These are phyloP conservation scores for Leccinellum luteum DNA, from an alignment of 768 basidiomycete genomes.

Conservation along the genomic window DNA sequence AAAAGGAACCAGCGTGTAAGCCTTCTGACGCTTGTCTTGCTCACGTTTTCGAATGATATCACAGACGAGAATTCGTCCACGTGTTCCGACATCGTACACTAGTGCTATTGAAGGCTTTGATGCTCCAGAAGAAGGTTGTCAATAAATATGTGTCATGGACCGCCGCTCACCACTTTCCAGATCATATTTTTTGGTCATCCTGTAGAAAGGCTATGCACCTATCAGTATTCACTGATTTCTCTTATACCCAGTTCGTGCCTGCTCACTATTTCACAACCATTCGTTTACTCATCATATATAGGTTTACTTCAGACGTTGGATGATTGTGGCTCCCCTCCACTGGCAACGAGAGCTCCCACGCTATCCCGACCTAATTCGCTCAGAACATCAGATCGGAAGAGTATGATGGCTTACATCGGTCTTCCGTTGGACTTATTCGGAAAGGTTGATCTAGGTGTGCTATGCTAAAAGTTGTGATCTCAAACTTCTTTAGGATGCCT, in stretches of 20 bases:
- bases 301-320: constrained; percentile 86
- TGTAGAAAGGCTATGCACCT: constrained; percentile 93
- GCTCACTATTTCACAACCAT: not conserved
- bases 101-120: constrained; percentile 89
- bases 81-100: constrained; percentile 91
- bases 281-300: constrained; percentile 28
- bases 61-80: constrained; percentile 87
- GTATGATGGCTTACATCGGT: constrained; percentile 89
- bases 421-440: constrained; percentile 94
- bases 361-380: constrained; percentile 75
- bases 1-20: constrained; percentile 69
- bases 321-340: constrained; percentile 86
- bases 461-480: not conserved
- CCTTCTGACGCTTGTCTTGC: not conserved
- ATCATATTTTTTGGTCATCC: constrained; percentile 97
- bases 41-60: constrained; percentile 1
- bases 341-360: constrained; percentile 58
- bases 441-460: constrained; percentile 46
- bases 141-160: not conserved
- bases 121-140: constrained; percentile 86
- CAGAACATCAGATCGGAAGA: constrained; percentile 84
- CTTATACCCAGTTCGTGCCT: constrained; percentile 70
- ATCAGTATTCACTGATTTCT: constrained; percentile 95
- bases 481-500: constrained; percentile 59
- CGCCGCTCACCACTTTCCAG: constrained; percentile 38